Conservation (phyloP, 2,329 filamentous ascomycete species). For the Paecilomyces niveus region DNA sequence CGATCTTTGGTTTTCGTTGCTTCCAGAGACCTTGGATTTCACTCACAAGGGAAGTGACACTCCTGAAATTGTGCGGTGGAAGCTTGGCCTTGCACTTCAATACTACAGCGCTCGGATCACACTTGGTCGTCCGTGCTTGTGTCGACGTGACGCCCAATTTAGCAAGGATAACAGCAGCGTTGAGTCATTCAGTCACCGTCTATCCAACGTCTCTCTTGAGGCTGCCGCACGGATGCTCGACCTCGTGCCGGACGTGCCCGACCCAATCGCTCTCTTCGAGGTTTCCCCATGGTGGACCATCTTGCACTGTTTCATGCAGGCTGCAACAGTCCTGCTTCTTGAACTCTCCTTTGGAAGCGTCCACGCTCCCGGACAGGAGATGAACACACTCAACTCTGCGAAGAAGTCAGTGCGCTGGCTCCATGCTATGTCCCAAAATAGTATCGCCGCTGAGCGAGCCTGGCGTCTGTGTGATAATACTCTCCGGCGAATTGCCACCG, state of each 20-base stretch:
- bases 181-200: conserved; percentile 30
- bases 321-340: conserved; percentile 37
- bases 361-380: conserved; percentile 36
- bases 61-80: conserved; percentile 27
- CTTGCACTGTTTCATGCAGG: conserved; percentile 40
- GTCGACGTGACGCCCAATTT: conserved; percentile 32
- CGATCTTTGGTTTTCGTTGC: conserved; percentile 30
- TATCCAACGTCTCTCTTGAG: conserved; percentile 32
- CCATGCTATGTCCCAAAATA: conserved; percentile 31
- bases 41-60: conserved; percentile 25
- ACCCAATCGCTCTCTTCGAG: conserved; percentile 32
- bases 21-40: conserved; percentile 33
- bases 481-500: conserved; percentile 25
- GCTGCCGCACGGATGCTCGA: conserved; percentile 32
- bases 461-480: conserved; percentile 35
- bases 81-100: conserved; percentile 35
- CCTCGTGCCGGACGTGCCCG: conserved; percentile 36
- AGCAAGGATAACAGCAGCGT: conserved; percentile 5
- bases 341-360: conserved; percentile 38
- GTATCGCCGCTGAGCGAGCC: conserved; percentile 32
- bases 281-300: conserved; percentile 40
- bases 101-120: conserved; percentile 40
- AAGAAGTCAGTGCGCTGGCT: conserved; percentile 41
- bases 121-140: conserved; percentile 40
- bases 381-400: conserved; percentile 23